Evolutionary conservation across 352 stramenopile species (phyloP), one percentile per base, ranked within the genome.

Genomic region (Phytophthora megakarya): DNA sequence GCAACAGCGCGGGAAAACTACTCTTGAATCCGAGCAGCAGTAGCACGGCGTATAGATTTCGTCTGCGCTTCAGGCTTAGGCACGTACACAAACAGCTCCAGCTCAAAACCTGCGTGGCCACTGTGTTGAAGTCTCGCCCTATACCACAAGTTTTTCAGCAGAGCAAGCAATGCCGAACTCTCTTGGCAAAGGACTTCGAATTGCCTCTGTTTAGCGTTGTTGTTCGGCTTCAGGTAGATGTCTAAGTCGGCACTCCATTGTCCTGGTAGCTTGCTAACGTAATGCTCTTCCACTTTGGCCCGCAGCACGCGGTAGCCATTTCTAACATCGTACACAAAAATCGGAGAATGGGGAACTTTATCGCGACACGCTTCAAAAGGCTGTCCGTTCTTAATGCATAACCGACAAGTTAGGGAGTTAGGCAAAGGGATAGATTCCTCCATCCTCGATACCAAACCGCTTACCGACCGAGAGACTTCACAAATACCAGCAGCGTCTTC

Each of bases 61-160:
- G 16, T 37, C 5, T 46, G 33, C n/a, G 23, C 48, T 6, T 49
- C 52, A 1, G 52, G 51, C 61, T 59, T 59, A 0, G 45, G 52
- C 11, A 63, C 45, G 38, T 63, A 63, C 4, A 63, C 43, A 19
- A 58, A 67, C 1, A 61, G n/a, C 43, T 52, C 47, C 9, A 69
- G 26, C 28, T 54, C 52, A 33, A 69, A 54, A 1, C 60, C 60
- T 18, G 60, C 51, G 8, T 63, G 51, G n/a, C 45, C 45, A 25
- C 43, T 52, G n/a, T 18, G 33, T 3, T 52, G 15, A 3, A 30
- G 51, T 32, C 51, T 61, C 43, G 61, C 61, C 37, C 32, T 63
- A n/a, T 42, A 22, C 37, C 61, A 64, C 11, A 25, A 15, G 11
- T 18, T 39, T 0, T 64, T 8, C 3, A 64, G 47, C 46, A 63